These are phyloP conservation scores for Gentiana dahurica DNA, from an alignment of 257 asterid genomes.

Conservation along the genomic window DNA sequence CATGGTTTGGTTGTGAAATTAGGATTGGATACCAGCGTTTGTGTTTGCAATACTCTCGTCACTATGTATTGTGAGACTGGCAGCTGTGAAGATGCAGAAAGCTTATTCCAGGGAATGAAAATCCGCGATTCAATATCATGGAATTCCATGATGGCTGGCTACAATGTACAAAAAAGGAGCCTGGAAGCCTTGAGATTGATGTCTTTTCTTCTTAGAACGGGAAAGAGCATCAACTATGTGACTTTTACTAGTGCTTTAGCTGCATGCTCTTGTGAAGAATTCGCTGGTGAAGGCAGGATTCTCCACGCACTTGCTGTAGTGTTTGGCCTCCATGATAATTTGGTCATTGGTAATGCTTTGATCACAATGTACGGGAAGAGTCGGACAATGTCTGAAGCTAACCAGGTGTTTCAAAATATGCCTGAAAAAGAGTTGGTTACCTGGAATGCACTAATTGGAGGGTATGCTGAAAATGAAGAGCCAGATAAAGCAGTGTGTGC, in stretches of 20 bases:
- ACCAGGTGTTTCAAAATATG: conserved; percentile 44
- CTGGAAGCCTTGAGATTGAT: conserved; percentile 46
- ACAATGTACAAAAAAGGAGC: conserved; percentile 43
- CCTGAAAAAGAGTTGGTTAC: conserved; percentile 60
- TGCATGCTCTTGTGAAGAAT: conserved; percentile 50
- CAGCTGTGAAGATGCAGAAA: conserved; percentile 44
- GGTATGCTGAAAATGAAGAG: conserved; percentile 50
- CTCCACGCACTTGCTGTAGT: conserved; percentile 49
- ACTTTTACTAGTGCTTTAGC: conserved; percentile 68
- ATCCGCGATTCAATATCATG: conserved; percentile 65
- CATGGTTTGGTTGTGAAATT: conserved; percentile 64
- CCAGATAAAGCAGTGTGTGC: conserved; percentile 33
- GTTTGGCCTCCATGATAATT: conserved; percentile 45
- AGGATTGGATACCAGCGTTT: conserved; percentile 52
- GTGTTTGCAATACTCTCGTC: conserved; percentile 59
- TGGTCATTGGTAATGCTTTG: conserved; percentile 75
- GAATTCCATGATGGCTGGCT: conserved; percentile 86
- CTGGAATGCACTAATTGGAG: conserved; percentile 79
- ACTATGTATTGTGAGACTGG: conserved; percentile 62
- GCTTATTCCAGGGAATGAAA: conserved; percentile 42
- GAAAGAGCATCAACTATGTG: conserved; percentile 38
- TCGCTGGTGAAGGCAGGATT: conserved; percentile 43
- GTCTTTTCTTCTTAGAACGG: conserved; percentile 26
- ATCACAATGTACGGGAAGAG: conserved; percentile 80
- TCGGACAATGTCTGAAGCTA: conserved; percentile 47